A percentile compares a stretch with the other conserved stretches of the same genome.
These are phyloP conservation scores for Pleomassaria siparia DNA, from an alignment of 2,329 filamentous ascomycete species.

Conservation along the genomic window DNA sequence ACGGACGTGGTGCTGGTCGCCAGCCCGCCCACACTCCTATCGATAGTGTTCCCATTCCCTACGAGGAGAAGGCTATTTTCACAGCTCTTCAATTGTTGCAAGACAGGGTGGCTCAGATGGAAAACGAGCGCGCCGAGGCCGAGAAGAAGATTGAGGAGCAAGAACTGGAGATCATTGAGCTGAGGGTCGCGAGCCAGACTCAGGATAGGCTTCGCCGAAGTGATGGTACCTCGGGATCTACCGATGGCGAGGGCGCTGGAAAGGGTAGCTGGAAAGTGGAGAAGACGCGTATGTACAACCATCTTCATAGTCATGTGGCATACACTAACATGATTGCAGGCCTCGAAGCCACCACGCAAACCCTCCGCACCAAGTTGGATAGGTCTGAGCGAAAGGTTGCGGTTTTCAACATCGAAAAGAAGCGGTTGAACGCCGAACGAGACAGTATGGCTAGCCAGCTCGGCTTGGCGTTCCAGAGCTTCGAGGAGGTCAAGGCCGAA, in stretches of 20 bases:
- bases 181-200: conserved; percentile 51
- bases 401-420: conserved; percentile 64
- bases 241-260: conserved; percentile 51
- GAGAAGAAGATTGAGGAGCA: conserved; percentile 54
- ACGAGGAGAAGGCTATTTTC: conserved; percentile 65
- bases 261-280: conserved; percentile 47
- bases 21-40: conserved; percentile 49
- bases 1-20: conserved; percentile 25
- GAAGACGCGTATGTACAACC: conserved; percentile 59
- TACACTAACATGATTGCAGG: conserved; percentile 42
- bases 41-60: conserved; percentile 58
- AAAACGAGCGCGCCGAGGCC: conserved; percentile 56
- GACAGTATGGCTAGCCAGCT: conserved; percentile 66
- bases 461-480: conserved; percentile 61
- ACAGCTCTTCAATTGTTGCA: conserved; percentile 61
- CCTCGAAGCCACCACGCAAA: conserved; percentile 61
- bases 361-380: conserved; percentile 63
- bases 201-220: conserved; percentile 44
- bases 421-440: conserved; percentile 63
- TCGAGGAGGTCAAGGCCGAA: conserved; percentile 53
- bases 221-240: conserved; percentile 51
- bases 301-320: background rate
- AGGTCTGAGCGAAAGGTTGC: conserved; percentile 64
- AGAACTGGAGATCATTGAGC: conserved; percentile 54
- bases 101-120: conserved; percentile 59